A percentile compares a stretch with the other conserved stretches of the same genome.
These are phyloP conservation scores for Nicotiana sylvestris DNA, from an alignment of 257 asterid genomes.

Conservation along the genomic window DNA sequence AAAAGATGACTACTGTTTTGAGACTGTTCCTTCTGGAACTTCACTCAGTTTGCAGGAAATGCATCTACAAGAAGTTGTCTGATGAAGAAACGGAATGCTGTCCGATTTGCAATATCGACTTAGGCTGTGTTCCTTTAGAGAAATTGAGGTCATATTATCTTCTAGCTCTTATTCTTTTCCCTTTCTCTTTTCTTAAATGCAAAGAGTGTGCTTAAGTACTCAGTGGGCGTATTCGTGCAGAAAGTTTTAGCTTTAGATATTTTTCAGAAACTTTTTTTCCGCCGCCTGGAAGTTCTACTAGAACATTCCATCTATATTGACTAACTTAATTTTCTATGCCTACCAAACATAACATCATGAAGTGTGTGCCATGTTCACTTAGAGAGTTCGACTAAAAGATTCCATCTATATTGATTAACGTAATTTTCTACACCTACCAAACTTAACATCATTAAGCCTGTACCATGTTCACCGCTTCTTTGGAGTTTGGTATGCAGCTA, in stretches of 20 bases:
- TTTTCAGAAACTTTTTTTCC: neutral
- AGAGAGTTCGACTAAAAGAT: too few species aligned
- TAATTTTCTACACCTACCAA: too few species aligned
- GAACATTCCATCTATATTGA: neutral
- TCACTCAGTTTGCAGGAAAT: constrained; percentile 80
- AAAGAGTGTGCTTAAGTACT: neutral
- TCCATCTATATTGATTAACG: too few species aligned
- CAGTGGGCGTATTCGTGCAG: neutral
- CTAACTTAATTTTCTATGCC: neutral
- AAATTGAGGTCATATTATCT: constrained; percentile 66
- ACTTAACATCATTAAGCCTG: too few species aligned
- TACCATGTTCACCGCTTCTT: neutral
- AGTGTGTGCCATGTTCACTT: too few species aligned
- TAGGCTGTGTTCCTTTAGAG: constrained; percentile 87
- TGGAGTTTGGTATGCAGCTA: neutral
- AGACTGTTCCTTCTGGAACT: constrained; percentile 15
- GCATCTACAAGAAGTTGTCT: constrained; percentile 75
- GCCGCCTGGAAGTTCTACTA: neutral
- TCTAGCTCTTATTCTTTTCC: constrained; percentile 11
- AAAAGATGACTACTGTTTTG: neutral
- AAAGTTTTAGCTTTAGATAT: neutral
- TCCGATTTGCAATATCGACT: constrained; percentile 79
- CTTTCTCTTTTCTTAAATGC: constrained; percentile 1
- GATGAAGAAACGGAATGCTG: constrained; percentile 89
- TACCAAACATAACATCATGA: too few species aligned